A percentile compares a stretch with the other conserved stretches of the same genome.
These are phyloP conservation scores for Phytophthora hybrid DNA, from an alignment of 352 stramenopile species.

Conservation along the genomic window DNA sequence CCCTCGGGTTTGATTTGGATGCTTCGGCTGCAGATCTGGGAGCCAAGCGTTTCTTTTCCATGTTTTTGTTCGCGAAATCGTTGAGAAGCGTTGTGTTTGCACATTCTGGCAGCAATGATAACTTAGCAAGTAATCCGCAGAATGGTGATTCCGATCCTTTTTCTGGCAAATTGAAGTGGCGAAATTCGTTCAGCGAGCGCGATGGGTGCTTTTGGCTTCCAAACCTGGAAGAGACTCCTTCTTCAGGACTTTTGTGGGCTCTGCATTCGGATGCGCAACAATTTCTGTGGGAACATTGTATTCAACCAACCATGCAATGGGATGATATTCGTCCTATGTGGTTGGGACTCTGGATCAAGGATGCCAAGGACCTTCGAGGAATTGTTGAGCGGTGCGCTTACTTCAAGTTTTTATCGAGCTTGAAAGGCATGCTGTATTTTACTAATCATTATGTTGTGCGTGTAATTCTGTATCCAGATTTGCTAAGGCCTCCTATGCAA, in stretches of 20 bases:
- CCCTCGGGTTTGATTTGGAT: constrained; percentile 81
- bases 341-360: constrained; percentile 84
- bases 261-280: constrained; percentile 86
- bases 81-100: constrained; percentile 56
- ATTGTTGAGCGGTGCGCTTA: constrained; percentile 65
- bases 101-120: constrained; percentile 6
- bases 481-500: constrained; percentile 72
- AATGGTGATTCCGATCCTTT: constrained; percentile 27
- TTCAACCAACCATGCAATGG: constrained; percentile 69
- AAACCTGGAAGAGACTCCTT: constrained; percentile 64
- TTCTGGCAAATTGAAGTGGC: constrained; percentile 27
- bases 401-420: background rate
- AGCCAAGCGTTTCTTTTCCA: constrained; percentile 80
- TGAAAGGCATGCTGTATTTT: background rate
- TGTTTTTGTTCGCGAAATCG: constrained; percentile 70
- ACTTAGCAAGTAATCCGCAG: constrained; percentile 30
- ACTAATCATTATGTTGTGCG: background rate
- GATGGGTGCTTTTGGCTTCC: constrained; percentile 21
- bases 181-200: constrained; percentile 32
- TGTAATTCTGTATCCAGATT: constrained; percentile 44
- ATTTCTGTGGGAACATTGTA: constrained; percentile 79
- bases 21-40: constrained; percentile 77
- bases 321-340: constrained; percentile 69
- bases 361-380: constrained; percentile 69
- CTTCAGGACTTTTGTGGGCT: constrained; percentile 79